Conservation (phyloP, 2,329 filamentous ascomycete genomes). For the Talaromyces albobiverticillius region DNA sequence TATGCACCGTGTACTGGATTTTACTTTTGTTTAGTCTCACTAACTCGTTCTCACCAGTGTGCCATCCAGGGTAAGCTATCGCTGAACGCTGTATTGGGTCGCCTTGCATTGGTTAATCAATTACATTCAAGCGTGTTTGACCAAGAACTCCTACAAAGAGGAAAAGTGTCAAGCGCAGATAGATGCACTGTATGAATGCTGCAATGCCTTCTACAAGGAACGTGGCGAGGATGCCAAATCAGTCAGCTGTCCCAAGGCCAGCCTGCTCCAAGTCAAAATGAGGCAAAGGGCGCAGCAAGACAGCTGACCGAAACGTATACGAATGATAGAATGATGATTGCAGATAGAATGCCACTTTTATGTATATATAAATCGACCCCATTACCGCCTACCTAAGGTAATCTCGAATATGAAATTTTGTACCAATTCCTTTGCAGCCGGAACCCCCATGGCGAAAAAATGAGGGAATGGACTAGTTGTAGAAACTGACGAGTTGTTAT, state of each 20-base stretch:
- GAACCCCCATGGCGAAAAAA: conserved; percentile 52
- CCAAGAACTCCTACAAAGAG: conserved; percentile 81
- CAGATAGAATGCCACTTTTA: neutral
- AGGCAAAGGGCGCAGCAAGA: conserved; percentile 59
- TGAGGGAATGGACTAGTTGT: conserved; percentile 66
- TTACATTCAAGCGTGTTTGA: conserved; percentile 69
- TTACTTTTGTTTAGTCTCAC: neutral
- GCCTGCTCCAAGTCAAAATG: conserved; percentile 77
- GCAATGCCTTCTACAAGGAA: conserved; percentile 78
- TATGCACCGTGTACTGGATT: neutral
- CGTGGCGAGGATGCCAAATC: conserved; percentile 74
- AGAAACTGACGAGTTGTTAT: conserved; percentile 72
- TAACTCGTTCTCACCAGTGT: conserved; percentile 55
- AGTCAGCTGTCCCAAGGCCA: conserved; percentile 81
- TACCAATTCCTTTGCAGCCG: conserved; percentile 50
- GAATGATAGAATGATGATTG: neutral
- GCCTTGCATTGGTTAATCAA: neutral
- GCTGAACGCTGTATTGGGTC: conserved; percentile 1
- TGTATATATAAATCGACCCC: neutral
- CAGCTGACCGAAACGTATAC: neutral
- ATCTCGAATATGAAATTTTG: no score
- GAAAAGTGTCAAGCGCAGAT: conserved; percentile 74
- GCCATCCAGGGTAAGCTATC: conserved; percentile 75
- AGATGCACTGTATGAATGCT: conserved; percentile 89
- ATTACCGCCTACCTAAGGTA: neutral